Conservation (phyloP, 495 filamentous ascomycete genomes). For the Penicillium argentinense region DNA sequence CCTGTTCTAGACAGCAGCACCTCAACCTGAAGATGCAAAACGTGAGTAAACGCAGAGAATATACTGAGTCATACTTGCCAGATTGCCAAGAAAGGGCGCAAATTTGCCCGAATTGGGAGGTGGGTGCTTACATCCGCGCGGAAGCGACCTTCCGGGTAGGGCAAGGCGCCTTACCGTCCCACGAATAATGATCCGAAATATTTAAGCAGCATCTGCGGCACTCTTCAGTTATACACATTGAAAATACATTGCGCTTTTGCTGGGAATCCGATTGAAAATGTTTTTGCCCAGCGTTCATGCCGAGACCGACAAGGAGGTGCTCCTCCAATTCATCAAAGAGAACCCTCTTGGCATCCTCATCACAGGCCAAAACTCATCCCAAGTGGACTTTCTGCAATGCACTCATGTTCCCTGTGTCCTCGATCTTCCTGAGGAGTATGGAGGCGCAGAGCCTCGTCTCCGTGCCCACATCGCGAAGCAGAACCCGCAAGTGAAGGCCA, state of each 20-base stretch:
- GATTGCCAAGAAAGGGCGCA: not conserved
- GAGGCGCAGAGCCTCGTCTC: constrained; percentile 29
- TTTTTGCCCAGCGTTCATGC: constrained; percentile 49
- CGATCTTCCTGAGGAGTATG: constrained; percentile 35
- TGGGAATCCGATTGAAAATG: constrained; percentile 31
- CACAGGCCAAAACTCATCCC: constrained; percentile 48
- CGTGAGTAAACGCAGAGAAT: too few relatives aligned
- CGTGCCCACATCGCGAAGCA: constrained; percentile 54
- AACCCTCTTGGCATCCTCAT: constrained; percentile 57
- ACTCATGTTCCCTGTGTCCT: constrained; percentile 60
- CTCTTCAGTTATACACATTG: not conserved
- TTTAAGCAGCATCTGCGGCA: not conserved
- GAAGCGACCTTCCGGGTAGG: not conserved
- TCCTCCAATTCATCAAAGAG: constrained; percentile 48
- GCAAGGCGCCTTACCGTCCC: not conserved
- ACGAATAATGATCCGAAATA: not conserved
- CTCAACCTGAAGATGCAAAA: not conserved
- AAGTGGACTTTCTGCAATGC: constrained; percentile 47
- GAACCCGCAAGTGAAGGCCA: constrained; percentile 55
- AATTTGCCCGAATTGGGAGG: not conserved
- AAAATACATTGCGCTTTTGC: not conserved
- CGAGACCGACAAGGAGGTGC: constrained; percentile 35
- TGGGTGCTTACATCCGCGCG: not conserved
- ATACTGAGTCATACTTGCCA: too few relatives aligned
- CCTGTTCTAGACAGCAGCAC: not conserved